Evolutionary conservation across 2,329 filamentous ascomycete genomes (phyloP).

Genomic region (Epichloe glyceriae): DNA sequence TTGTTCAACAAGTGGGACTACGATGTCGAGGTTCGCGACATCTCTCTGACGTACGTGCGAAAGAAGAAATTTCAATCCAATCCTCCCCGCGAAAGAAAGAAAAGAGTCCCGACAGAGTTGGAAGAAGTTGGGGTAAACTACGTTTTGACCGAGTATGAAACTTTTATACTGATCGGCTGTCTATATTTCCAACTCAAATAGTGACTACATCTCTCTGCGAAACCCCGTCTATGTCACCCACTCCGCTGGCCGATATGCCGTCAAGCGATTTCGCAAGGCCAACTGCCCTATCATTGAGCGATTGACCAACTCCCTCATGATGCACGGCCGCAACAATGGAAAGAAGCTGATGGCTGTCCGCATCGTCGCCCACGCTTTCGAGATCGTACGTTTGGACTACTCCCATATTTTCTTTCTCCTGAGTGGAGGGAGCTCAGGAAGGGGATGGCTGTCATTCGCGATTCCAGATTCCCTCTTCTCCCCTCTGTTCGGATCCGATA

Average conservation of each 20-base stretch:
- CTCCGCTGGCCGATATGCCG: conserved; percentile 95
- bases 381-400: conserved; percentile 66
- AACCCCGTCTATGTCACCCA: conserved; percentile 98
- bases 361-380: conserved; percentile 97
- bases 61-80: not conserved
- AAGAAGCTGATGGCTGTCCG: conserved; percentile 99
- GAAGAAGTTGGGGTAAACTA: not conserved
- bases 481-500: too few relatives aligned
- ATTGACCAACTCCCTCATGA: conserved; percentile 99
- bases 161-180: conserved; percentile 19
- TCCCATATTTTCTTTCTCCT: too few relatives aligned
- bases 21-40: conserved; percentile 99
- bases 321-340: conserved; percentile 99
- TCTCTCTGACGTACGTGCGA: conserved; percentile 83
- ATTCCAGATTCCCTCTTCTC: too few relatives aligned
- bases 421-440: too few relatives aligned
- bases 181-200: conserved; percentile 27
- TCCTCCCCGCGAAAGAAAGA: not conserved
- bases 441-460: too few relatives aligned
- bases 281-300: conserved; percentile 99
- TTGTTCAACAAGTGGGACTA: conserved; percentile 97
- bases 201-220: conserved; percentile 99
- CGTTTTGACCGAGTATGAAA: not conserved
- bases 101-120: not conserved
- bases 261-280: conserved; percentile 99